Percentiles rank a stretch among this genome's conserved stretches.
phyloP scores from a whole-genome alignment of 2,329 filamentous ascomycete species.

The Tolypocladium sp. region DNA sequence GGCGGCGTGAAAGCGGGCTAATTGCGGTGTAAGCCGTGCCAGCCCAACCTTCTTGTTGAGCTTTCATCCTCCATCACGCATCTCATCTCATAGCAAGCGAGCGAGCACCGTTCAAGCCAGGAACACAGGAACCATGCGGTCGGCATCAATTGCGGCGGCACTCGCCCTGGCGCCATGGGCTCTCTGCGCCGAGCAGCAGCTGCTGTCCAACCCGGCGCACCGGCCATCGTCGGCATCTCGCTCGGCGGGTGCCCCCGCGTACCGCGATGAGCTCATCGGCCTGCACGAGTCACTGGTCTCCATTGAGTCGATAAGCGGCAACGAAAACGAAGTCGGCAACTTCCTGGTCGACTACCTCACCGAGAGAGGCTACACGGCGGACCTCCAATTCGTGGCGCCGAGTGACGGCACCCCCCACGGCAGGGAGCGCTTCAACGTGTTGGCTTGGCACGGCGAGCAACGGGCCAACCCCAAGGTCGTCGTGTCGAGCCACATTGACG shows the following conservation, averaged over 20 bases:
- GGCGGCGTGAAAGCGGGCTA: not conserved
- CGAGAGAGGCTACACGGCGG: constrained; percentile 30
- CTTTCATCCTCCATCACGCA: not conserved
- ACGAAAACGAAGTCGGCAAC: constrained; percentile 58
- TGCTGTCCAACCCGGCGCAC: not conserved
- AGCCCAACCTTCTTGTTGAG: not conserved
- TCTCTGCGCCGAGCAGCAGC: constrained; percentile 4
- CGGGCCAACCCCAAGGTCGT: constrained; percentile 48
- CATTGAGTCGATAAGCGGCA: constrained; percentile 60
- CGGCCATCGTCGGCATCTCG: not conserved
- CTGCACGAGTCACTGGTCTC: constrained; percentile 70
- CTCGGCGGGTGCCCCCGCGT: constrained; percentile 17
- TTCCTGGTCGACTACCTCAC: constrained; percentile 62
- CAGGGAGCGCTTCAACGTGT: constrained; percentile 55
- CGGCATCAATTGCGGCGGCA: not conserved
- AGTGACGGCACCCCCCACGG: constrained; percentile 17
- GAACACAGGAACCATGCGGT: not conserved
- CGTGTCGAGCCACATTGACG: constrained; percentile 77
- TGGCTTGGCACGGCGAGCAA: constrained; percentile 51
- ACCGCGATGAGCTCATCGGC: constrained; percentile 48
- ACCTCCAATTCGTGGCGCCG: constrained; percentile 30
- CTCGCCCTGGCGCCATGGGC: constrained; percentile 5
- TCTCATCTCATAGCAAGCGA: not conserved
- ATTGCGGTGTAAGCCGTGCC: not conserved
- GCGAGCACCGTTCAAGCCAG: not conserved